A percentile compares a stretch with the other conserved stretches of the same genome.
phyloP scores from a whole-genome alignment of 345 rosid genomes.

The Citrus trifoliata region DNA sequence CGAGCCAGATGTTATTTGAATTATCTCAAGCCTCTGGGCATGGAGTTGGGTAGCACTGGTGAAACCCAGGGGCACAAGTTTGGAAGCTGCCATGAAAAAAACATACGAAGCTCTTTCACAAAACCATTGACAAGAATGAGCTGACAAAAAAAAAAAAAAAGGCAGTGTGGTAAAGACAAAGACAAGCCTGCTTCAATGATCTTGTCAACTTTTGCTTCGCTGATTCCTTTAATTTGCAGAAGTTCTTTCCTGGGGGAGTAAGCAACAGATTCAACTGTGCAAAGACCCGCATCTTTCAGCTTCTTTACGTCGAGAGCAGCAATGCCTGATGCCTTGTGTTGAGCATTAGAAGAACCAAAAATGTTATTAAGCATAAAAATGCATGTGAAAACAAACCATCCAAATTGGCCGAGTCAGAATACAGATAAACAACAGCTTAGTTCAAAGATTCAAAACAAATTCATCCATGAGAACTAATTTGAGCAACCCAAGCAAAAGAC shows the following conservation, averaged over 20 bases:
- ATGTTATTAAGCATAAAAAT: neutral
- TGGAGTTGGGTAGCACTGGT: slow-evolving; percentile 91
- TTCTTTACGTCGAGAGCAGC: slow-evolving; percentile 88
- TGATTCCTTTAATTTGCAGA: slow-evolving; percentile 91
- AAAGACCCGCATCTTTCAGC: slow-evolving; percentile 91
- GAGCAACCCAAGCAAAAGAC: neutral
- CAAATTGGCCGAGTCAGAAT: neutral
- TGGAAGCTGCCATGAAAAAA: slow-evolving; percentile 60
- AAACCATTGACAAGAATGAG: neutral
- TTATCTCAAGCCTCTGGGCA: slow-evolving; percentile 88
- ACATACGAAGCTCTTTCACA: neutral
- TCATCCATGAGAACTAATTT: neutral
- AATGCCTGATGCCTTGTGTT: slow-evolving; percentile 71
- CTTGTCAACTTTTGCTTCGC: slow-evolving; percentile 96
- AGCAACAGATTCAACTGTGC: slow-evolving; percentile 90
- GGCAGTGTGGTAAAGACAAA: neutral
- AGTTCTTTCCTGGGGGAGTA: slow-evolving; percentile 95
- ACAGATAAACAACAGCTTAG: neutral
- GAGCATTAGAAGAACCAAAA: slow-evolving; percentile 15
- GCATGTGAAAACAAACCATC: neutral
- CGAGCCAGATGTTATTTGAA: slow-evolving; percentile 96
- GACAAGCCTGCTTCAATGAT: slow-evolving; percentile 85
- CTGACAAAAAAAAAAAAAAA: neutral
- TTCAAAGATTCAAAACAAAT: neutral
- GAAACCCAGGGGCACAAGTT: slow-evolving; percentile 88